A percentile compares a stretch with the other conserved stretches of the same genome.
Conservation (phyloP, 768 basidiomycete genomes). For the Naganishia friedmannii region DNA sequence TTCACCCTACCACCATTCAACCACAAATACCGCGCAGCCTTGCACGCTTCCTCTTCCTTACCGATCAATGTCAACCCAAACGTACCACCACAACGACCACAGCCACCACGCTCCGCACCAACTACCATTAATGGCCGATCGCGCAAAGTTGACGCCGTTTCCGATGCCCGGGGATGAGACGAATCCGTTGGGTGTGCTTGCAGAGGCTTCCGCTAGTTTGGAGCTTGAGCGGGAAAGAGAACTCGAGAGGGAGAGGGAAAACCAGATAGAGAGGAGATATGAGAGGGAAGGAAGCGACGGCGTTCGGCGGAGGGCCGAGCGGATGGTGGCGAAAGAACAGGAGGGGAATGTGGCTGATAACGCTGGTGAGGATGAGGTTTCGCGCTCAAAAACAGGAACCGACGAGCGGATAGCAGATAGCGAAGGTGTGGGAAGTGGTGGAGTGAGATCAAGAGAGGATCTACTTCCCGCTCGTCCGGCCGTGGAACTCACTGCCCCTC, state of each 20-base stretch:
- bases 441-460: too few relatives aligned
- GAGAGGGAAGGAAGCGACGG: neutral
- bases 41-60: too few relatives aligned
- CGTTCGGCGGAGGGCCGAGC: neutral
- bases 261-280: neutral
- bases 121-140: neutral
- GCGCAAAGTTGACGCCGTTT: constrained; percentile 36
- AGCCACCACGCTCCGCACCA: neutral
- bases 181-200: constrained; percentile 41
- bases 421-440: too few relatives aligned
- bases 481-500: too few relatives aligned
- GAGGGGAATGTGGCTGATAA: neutral
- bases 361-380: too few relatives aligned
- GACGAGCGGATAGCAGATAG: too few relatives aligned
- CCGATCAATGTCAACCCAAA: too few relatives aligned
- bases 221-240: constrained; percentile 4
- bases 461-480: too few relatives aligned
- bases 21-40: too few relatives aligned
- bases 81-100: neutral
- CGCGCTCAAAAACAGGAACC: too few relatives aligned
- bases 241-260: neutral
- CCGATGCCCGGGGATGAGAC: constrained; percentile 40
- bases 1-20: too few relatives aligned
- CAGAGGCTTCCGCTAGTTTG: constrained; percentile 33
- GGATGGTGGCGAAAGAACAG: neutral